phyloP scores from a whole-genome alignment of 371 early-diverging fungal genomes.

The Parasitella parasitica region DNA sequence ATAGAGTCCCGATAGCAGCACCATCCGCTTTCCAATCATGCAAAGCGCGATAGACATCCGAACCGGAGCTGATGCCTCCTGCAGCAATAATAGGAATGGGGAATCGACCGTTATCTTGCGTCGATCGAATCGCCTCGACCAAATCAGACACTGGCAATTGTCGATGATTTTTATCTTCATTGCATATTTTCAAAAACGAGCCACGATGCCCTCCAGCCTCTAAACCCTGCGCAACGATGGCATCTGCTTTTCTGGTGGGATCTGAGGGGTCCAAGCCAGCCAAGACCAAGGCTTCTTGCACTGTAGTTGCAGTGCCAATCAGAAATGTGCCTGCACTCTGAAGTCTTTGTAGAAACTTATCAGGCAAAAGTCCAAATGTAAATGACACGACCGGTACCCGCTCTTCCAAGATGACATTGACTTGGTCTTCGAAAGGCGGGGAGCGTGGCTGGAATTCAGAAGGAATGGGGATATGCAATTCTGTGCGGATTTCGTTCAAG shows the following conservation, averaged over 20 bases:
- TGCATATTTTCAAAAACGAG: slow-evolving; percentile 17
- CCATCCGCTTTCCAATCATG: slow-evolving; percentile 33
- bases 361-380: slow-evolving; percentile 45
- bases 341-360: slow-evolving; percentile 21
- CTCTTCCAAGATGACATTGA: slow-evolving; percentile 40
- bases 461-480: slow-evolving; percentile 30
- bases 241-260: slow-evolving; percentile 33
- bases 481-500: slow-evolving; percentile 29
- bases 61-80: slow-evolving; percentile 39
- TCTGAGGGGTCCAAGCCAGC: slow-evolving; percentile 24
- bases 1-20: slow-evolving; percentile 39
- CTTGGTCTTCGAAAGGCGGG: slow-evolving; percentile 40
- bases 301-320: slow-evolving; percentile 48
- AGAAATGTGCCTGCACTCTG: slow-evolving; percentile 33
- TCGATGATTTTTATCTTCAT: background rate
- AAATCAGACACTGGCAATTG: slow-evolving; percentile 24
- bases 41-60: slow-evolving; percentile 19
- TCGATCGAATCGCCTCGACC: slow-evolving; percentile 8
- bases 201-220: slow-evolving; percentile 53
- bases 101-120: background rate
- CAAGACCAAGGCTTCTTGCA: slow-evolving; percentile 33
- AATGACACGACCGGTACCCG: slow-evolving; percentile 43
- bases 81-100: slow-evolving; percentile 40
- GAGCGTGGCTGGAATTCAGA: slow-evolving; percentile 30
- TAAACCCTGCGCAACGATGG: slow-evolving; percentile 42